These are phyloP conservation scores for Verticillium nonalfalfae DNA, from an alignment of 2,329 filamentous ascomycete genomes.

Conservation along the genomic window DNA sequence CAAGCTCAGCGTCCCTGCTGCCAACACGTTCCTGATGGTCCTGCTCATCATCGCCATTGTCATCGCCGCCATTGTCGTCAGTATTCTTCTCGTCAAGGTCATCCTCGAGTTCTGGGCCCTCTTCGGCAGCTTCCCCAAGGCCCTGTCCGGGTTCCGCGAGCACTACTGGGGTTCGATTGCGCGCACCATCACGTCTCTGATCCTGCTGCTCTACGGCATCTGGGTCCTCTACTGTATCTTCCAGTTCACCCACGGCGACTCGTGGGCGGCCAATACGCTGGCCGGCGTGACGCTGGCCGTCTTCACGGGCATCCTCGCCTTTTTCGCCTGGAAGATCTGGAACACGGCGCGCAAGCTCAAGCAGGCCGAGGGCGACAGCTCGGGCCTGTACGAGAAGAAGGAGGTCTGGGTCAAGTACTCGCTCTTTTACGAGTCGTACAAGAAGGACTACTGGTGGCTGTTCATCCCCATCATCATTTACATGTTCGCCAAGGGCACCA, in stretches of 20 bases:
- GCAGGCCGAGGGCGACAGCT: slow-evolving; percentile 65
- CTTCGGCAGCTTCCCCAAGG: slow-evolving; percentile 79
- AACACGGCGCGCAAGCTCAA: slow-evolving; percentile 68
- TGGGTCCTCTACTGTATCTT: slow-evolving; percentile 97
- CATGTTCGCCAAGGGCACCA: slow-evolving; percentile 81
- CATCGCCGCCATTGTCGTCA: slow-evolving; percentile 74
- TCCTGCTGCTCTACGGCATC: slow-evolving; percentile 85
- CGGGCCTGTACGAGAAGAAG: slow-evolving; percentile 79
- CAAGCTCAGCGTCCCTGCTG: slow-evolving; percentile 74
- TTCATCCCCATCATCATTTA: slow-evolving; percentile 88
- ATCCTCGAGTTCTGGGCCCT: slow-evolving; percentile 87
- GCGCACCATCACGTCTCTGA: slow-evolving; percentile 81
- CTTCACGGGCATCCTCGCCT: slow-evolving; percentile 76
- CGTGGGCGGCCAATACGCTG: slow-evolving; percentile 82
- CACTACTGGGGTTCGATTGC: slow-evolving; percentile 94
- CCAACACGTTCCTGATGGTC: slow-evolving; percentile 95
- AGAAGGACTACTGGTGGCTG: slow-evolving; percentile 93
- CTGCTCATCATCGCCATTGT: slow-evolving; percentile 84
- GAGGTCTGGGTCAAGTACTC: slow-evolving; percentile 90
- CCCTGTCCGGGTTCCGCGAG: slow-evolving; percentile 78
- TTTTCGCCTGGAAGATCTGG: slow-evolving; percentile 83
- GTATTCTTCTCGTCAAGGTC: slow-evolving; percentile 84
- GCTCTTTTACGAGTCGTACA: slow-evolving; percentile 94
- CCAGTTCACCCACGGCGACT: slow-evolving; percentile 90
- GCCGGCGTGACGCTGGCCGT: slow-evolving; percentile 73